Base-by-base conservation (phyloP, 495 filamentous ascomycete genomes). In the Acidiella bohemica region DNA sequence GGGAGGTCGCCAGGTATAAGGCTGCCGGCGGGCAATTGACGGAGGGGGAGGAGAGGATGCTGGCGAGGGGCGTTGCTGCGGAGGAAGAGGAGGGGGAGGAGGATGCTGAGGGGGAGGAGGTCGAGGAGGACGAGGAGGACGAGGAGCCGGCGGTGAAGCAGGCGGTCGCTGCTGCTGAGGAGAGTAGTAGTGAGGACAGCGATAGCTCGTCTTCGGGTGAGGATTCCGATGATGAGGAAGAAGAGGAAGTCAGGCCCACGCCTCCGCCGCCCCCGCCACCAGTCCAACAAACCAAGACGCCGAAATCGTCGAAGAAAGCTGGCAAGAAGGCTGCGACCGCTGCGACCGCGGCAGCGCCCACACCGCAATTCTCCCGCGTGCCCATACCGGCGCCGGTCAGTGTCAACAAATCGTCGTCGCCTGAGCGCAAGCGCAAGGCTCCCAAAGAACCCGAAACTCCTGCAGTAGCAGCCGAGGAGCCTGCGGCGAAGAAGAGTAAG, bases 371-470 rank as follows among this genome's bases (percentile, higher is more conserved):
- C 31, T 41, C 24, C 42, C 46, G 42, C 42, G 39, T 31, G 24
- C 36, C 35, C 37, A 11, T 34, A 2, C 11, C 31, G 21, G 23
- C 16, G 41, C 17, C 33, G 17, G 27, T 16, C 12, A 11, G 32
- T 8, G 33, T 41, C 21, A 26, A 35, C 27, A 43, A 16, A 7
- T 17, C 31, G 18, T 25, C 47, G 12, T 13, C 36, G 18, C 43
- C 42, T 9, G 36, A 50, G 20, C 33, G 33, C 21, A 53, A 53
- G 39, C 36, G 46, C 33, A 48, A 53, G 22, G 42, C 46, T 11
- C 29, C 32, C 23, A 36, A 16, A 3, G 38, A 39, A 10, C 13
- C 34, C 4, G 11, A 31, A 31, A 18, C 46, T 39, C 13, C 27
- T 9, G 17, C 27, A 14, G 19, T 33, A 18, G 28, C 27, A 2